These are phyloP conservation scores for Rhizopus arrhizus DNA, from an alignment of 371 early-diverging fungal species.

Conservation along the genomic window DNA sequence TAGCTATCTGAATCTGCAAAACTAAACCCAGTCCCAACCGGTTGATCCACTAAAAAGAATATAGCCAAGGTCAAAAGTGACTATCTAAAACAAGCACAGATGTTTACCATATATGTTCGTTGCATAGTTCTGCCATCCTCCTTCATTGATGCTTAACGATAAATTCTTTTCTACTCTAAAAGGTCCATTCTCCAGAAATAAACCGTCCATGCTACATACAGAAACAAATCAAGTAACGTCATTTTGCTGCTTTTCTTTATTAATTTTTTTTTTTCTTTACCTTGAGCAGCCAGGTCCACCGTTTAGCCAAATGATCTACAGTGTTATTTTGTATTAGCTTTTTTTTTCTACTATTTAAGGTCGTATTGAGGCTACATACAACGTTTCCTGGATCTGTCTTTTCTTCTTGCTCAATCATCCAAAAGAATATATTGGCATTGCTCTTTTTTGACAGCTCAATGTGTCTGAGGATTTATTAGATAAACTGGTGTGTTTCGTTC, in stretches of 20 bases:
- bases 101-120: constrained; percentile 68
- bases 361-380: constrained; percentile 19
- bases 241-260: background rate
- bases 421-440: constrained; percentile 57
- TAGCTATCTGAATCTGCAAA: constrained; percentile 48
- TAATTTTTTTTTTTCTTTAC: constrained; percentile 20
- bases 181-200: constrained; percentile 87
- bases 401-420: constrained; percentile 52
- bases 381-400: constrained; percentile 36
- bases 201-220: constrained; percentile 75
- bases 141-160: constrained; percentile 51
- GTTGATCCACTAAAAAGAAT: constrained; percentile 75
- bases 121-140: constrained; percentile 77
- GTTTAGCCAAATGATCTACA: constrained; percentile 85
- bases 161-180: constrained; percentile 57
- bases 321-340: background rate
- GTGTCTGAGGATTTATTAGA: constrained; percentile 36
- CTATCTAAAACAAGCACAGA: background rate
- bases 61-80: background rate
- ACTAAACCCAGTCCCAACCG: constrained; percentile 84
- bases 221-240: background rate
- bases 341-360: background rate
- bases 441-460: constrained; percentile 43
- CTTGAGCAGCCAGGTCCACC: constrained; percentile 68
- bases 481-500: background rate